Evolutionary conservation across 352 stramenopile genomes (phyloP).

Genomic region (Pythium utonaiense): DNA sequence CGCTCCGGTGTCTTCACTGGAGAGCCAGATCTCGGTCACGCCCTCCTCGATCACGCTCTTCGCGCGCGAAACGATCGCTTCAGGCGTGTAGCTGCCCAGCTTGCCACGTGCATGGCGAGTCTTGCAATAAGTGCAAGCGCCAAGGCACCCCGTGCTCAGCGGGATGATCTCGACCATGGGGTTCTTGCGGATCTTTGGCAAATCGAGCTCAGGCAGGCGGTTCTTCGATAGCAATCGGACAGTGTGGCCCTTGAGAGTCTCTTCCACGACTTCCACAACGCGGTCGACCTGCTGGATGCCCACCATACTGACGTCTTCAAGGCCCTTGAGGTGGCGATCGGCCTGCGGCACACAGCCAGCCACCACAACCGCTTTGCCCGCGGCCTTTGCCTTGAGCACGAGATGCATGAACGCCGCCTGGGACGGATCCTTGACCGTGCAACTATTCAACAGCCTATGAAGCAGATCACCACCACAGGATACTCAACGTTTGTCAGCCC

Average conservation of each 20-base stretch:
- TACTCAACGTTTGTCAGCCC: too few relatives aligned
- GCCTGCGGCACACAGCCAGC: conserved; percentile 90
- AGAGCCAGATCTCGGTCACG: conserved; percentile 91
- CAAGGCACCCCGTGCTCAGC: conserved; percentile 89
- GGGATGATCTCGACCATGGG: conserved; percentile 92
- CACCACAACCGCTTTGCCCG: conserved; percentile 87
- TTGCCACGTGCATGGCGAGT: conserved; percentile 90
- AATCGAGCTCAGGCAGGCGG: conserved; percentile 77
- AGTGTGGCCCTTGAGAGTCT: conserved; percentile 89
- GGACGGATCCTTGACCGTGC: conserved; percentile 93
- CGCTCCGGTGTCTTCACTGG: conserved; percentile 89
- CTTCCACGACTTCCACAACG: conserved; percentile 89
- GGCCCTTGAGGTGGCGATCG: conserved; percentile 75
- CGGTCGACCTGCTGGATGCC: conserved; percentile 91
- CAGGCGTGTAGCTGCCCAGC: conserved; percentile 82
- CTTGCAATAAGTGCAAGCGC: conserved; percentile 93
- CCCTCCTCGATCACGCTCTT: conserved; percentile 67
- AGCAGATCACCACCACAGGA: background rate
- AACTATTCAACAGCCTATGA: conserved; percentile 85
- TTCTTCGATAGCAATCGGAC: conserved; percentile 83
- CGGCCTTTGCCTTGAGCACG: conserved; percentile 69
- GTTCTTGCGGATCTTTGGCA: conserved; percentile 93
- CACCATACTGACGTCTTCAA: conserved; percentile 86
- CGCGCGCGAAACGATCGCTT: conserved; percentile 71
- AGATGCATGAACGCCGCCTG: conserved; percentile 89